Conservation (phyloP, 768 basidiomycete species). For the Tricholoma saponaceum region DNA sequence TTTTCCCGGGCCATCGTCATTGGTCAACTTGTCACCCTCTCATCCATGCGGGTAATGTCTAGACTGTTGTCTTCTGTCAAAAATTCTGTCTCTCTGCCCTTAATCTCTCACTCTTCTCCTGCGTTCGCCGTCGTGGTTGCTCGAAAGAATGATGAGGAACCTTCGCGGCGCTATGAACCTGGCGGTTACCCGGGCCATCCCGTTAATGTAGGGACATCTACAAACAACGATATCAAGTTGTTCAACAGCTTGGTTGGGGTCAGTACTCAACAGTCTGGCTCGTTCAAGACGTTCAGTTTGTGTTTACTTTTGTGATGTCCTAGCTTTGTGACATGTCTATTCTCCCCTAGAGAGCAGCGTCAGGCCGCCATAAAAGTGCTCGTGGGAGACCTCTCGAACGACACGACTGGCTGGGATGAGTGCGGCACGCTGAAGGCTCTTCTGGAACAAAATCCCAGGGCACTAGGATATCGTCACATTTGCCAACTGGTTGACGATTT, state of each 20-base stretch:
- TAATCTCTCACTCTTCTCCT: not conserved
- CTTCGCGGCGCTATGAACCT: slow-evolving; percentile 23
- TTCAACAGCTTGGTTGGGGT: slow-evolving; percentile 55
- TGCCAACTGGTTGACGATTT: slow-evolving; percentile 69
- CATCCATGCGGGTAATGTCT: too few species aligned
- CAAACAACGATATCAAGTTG: slow-evolving; percentile 42
- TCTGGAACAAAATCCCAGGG: slow-evolving; percentile 42
- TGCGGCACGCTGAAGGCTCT: not conserved
- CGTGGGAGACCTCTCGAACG: slow-evolving; percentile 37
- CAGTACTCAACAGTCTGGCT: slow-evolving; percentile 46
- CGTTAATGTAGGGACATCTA: slow-evolving; percentile 36
- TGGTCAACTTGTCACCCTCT: too few species aligned
- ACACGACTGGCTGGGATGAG: not conserved
- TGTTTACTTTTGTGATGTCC: not conserved
- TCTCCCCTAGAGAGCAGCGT: slow-evolving; percentile 29
- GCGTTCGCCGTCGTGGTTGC: not conserved
- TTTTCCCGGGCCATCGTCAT: too few species aligned
- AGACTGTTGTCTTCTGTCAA: too few species aligned
- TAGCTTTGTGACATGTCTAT: not conserved
- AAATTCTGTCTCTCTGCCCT: too few species aligned
- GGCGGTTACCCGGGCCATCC: slow-evolving; percentile 33
- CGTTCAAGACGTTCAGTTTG: slow-evolving; percentile 20
- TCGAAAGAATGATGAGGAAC: not conserved
- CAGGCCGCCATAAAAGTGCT: slow-evolving; percentile 49
- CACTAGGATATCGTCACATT: slow-evolving; percentile 21